Evolutionary conservation across 345 rosid species (phyloP), one percentile per base, ranked within the genome.

Genomic region (Toxicodendron radicans): DNA sequence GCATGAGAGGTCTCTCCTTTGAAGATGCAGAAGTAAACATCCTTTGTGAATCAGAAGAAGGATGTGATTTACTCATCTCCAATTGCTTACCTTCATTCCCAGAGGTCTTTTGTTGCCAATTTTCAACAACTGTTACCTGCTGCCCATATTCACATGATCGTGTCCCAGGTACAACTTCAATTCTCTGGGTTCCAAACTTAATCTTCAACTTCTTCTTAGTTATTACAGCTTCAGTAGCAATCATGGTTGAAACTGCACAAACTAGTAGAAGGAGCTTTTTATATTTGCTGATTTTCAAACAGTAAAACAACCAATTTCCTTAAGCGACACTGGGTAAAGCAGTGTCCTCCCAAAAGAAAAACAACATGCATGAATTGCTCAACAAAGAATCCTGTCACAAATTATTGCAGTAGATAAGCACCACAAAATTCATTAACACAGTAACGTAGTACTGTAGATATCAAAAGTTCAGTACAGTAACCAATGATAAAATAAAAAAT

Each of bases 121-220:
- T 76, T 54, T 69, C 74, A 5, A 64, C 2, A 4, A 67, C 24
- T 2, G 81, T 61, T 38, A 48, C 51, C 43, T 74, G 65, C 63
- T 66, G 78, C 62, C 58, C 79, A 48, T 46, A 21, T 56, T 75
- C 78, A 74, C 78, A 71, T 32, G 78, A 70, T 63, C 48, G 78
- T 3, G 76, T 18, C 20, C 54, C 83, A 32, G 79, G 24, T 41
- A 53, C 74, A 54, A 70, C 77, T 73, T 84, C 84, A 65, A 77
- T 24, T 5, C 79, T 82, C 71, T 79, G 85, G 64, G 80, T 64
- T 9, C 92, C 75, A 68, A 90, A 80, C 75, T 89, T 94, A 57
- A 87, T 84, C 80, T 80, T 92, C 76, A 94, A 60, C 76, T 79
- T 87, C 32, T 80, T 80, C 81, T 83, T 76, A 4, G 80, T 63